A percentile compares a stretch with the other conserved stretches of the same genome.
These are phyloP conservation scores for Cystofilobasidium bisporidii DNA, from an alignment of 768 basidiomycete species.

Conservation along the genomic window DNA sequence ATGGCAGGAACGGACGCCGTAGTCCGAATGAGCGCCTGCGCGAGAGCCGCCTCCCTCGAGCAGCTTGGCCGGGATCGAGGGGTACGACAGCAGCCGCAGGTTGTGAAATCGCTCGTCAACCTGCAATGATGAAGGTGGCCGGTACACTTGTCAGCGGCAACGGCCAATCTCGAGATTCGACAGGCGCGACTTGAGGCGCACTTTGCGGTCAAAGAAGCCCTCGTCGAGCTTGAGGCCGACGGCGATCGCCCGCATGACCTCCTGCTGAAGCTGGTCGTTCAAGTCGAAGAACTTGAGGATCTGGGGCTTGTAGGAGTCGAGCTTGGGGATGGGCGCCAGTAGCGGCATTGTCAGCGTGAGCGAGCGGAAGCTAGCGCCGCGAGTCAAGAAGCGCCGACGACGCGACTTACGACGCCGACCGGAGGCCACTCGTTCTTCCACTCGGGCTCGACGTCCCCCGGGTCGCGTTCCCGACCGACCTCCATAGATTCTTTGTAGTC, in stretches of 20 bases:
- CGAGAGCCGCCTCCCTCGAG: slow-evolving; percentile 63
- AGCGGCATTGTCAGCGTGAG: too few species aligned
- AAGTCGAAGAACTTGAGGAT: slow-evolving; percentile 20
- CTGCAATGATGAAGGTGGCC: not conserved
- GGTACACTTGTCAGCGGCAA: not conserved
- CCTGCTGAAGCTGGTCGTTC: slow-evolving; percentile 56
- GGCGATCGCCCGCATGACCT: slow-evolving; percentile 78
- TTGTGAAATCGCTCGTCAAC: slow-evolving; percentile 65
- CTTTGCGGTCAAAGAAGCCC: slow-evolving; percentile 62
- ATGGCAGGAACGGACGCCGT: not conserved
- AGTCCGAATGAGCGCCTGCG: slow-evolving; percentile 63
- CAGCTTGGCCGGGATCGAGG: slow-evolving; percentile 55
- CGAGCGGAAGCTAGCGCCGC: too few species aligned
- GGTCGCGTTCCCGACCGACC: slow-evolving; percentile 74
- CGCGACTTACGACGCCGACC: slow-evolving; percentile 45
- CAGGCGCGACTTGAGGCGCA: slow-evolving; percentile 34
- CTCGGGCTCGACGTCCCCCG: slow-evolving; percentile 10
- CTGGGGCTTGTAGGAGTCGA: slow-evolving; percentile 12
- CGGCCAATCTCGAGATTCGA: not conserved
- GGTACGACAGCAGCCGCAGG: slow-evolving; percentile 69
- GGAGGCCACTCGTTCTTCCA: slow-evolving; percentile 63
- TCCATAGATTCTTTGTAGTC: slow-evolving; percentile 69
- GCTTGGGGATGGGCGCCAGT: not conserved
- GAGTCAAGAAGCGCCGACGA: not conserved
- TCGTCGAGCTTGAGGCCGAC: slow-evolving; percentile 66